phyloP scores from a whole-genome alignment of 1,284 basidiomycete genomes.

The Ceraceosorus bombacis region DNA sequence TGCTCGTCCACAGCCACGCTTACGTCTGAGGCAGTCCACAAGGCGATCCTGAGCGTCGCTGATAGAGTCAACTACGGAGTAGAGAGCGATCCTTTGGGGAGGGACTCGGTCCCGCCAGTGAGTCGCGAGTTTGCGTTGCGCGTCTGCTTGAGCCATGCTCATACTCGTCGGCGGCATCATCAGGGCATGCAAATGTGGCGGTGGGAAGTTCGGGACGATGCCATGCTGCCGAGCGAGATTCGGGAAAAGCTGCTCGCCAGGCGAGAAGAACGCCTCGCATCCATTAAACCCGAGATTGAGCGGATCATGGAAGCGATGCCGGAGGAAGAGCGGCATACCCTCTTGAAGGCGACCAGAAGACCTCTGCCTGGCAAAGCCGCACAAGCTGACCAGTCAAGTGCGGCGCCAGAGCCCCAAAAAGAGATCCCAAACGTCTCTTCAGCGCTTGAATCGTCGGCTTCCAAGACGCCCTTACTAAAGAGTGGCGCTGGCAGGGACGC shows the following conservation, averaged over 20 bases:
- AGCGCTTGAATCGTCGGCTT: no score
- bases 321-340: slow-evolving; percentile 43
- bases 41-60: slow-evolving; percentile 29
- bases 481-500: not conserved
- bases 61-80: slow-evolving; percentile 38
- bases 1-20: slow-evolving; percentile 14
- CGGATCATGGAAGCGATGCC: slow-evolving; percentile 21
- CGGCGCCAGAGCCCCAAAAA: no score
- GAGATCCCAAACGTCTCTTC: no score
- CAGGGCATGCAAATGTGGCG: slow-evolving; percentile 64
- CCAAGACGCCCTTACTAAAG: no score
- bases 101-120: slow-evolving; percentile 1
- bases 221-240: slow-evolving; percentile 65
- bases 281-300: slow-evolving; percentile 37
- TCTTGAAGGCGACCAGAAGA: no score
- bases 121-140: not conserved
- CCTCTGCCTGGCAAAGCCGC: no score
- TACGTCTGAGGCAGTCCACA: slow-evolving; percentile 20
- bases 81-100: slow-evolving; percentile 3
- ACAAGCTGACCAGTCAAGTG: no score
- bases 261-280: slow-evolving; percentile 61
- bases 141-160: slow-evolving; percentile 7
- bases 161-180: slow-evolving; percentile 8
- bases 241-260: slow-evolving; percentile 62
- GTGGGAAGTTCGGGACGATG: slow-evolving; percentile 68